Evolutionary conservation across 2,329 filamentous ascomycete species (phyloP), one percentile per base, ranked within the genome.

Genomic region (Phialocephala sp.): DNA sequence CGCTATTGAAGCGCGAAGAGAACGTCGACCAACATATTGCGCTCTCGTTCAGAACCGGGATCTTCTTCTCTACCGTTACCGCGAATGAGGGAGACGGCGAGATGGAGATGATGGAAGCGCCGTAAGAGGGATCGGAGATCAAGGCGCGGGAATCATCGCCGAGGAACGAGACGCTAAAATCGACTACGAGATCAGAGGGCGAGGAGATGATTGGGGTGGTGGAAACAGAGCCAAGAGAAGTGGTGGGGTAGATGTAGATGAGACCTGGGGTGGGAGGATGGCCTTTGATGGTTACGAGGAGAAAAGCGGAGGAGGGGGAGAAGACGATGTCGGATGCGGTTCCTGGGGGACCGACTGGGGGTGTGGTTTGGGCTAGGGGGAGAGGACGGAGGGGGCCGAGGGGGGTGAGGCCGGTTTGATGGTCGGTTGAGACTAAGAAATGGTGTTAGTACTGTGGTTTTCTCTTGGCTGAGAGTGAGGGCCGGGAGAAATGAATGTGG

Each of bases 291-390:
- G 84, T 86, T 0, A 82, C 80, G 63, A 84, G 81, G 1, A 90
- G 77, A 1, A 75, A 79, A 0, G 72, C 77, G 69, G 85, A 80
- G 56, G 89, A 85, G 0, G 76, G 76, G 0, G 84, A 85, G 76
- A 88, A 89, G 72, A 88, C 84, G 0, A 83, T 79, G 4, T 89
- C 86, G 0, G 86, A 87, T 1, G 88, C 80, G 0, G 84, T 87
- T 73, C 87, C 86, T 1, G 79, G 76, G 0, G 87, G 86, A 0
- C 87, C 87, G 0, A 79, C 74, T 0, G 87, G 86, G 0, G 87
- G 87, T 0, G 84, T 88, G 11, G 52, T 82, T 72, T 89, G 87
- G 1, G 76, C 73, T 1, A 89, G 72, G 24, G 82, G 78, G 64
- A 88, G 82, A 0, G 77, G 64, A 0, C 81, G 79, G 0, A 84